Base-by-base conservation (phyloP, 2,329 filamentous ascomycete genomes). In the Sphaerulina vaccinii region DNA sequence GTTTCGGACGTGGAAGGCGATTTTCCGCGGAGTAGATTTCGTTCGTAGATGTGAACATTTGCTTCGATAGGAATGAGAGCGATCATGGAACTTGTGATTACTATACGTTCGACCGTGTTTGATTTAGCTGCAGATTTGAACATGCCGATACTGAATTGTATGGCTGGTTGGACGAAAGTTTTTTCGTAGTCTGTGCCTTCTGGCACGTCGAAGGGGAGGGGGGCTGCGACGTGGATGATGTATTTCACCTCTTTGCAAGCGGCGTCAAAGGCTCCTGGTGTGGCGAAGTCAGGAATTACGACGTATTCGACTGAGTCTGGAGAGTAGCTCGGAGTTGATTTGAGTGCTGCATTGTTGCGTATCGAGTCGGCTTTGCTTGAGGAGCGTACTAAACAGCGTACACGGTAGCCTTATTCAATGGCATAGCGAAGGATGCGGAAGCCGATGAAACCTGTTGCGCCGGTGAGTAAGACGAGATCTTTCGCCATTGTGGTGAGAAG, bases 371-470 rank as follows among this genome's bases (percentile, higher is more conserved):
- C 60, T 49, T 71, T 70, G 9, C 54, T 55, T 41, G 66, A 55
- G 15, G 61, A 64, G 21, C 72, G 69, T 33, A 71, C 67, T 19
- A 65, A 66, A 13, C 66, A 64, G 18, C 70, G 69, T 15, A 73
- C 69, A 5, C 56, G 55, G 58, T 74, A 71, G 35, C 70, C 68
- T 18, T 56, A 49, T 39, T 65, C 48, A 22, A 73, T 65, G 5
- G 68, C 61, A 24, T 59, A 47, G 24, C 65, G 42, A 8, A 74
- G 62, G 23, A 65, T 66, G 21, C 55, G 51, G 52, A 66, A 71
- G 35, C 71, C 72, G 8, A 73, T 50, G 42, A 68, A 65, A 37
- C 72, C 71, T 9, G 70, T 72, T 35, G 62, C 66, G 19, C 71
- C 71, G 3, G 71, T 73, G 52, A 73, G 62, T 24, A 68, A 56